These are phyloP conservation scores for Tephrocybe sp. DNA, from an alignment of 768 basidiomycete genomes.

Conservation along the genomic window DNA sequence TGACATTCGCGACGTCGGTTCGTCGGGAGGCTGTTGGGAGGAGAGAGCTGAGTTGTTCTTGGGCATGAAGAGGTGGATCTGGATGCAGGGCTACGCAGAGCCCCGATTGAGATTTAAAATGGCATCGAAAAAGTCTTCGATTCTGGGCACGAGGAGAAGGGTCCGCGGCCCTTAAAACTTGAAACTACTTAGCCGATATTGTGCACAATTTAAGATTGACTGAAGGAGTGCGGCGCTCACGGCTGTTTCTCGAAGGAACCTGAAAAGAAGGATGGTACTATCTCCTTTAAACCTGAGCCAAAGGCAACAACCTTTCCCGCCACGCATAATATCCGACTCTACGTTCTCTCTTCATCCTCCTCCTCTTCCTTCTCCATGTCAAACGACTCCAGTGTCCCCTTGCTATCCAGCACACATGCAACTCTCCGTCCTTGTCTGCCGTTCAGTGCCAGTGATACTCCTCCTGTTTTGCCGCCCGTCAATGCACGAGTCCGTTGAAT, in stretches of 20 bases:
- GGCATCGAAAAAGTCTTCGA: slow-evolving; percentile 67
- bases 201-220: slow-evolving; percentile 53
- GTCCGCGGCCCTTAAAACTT: slow-evolving; percentile 54
- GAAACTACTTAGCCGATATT: slow-evolving; percentile 45
- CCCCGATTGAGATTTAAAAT: slow-evolving; percentile 50
- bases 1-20: slow-evolving; percentile 45
- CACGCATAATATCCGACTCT: slow-evolving; percentile 23
- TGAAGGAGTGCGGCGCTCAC: slow-evolving; percentile 46
- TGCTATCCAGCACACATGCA: slow-evolving; percentile 69
- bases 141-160: slow-evolving; percentile 64
- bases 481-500: slow-evolving; percentile 61
- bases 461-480: slow-evolving; percentile 49
- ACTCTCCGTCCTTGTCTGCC: slow-evolving; percentile 74
- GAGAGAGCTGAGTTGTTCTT: slow-evolving; percentile 37
- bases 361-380: slow-evolving; percentile 76
- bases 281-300: slow-evolving; percentile 36
- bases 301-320: slow-evolving; percentile 29
- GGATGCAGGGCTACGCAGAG: slow-evolving; percentile 20
- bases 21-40: slow-evolving; percentile 35
- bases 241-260: slow-evolving; percentile 42
- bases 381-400: slow-evolving; percentile 69
- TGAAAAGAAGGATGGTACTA: slow-evolving; percentile 35
- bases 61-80: slow-evolving; percentile 35
- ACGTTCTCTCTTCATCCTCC: slow-evolving; percentile 29
- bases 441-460: slow-evolving; percentile 67